Evolutionary conservation across 305 asterid genomes (phyloP), one percentile per base, ranked within the genome.

Genomic region (Fraxinus sp.): DNA sequence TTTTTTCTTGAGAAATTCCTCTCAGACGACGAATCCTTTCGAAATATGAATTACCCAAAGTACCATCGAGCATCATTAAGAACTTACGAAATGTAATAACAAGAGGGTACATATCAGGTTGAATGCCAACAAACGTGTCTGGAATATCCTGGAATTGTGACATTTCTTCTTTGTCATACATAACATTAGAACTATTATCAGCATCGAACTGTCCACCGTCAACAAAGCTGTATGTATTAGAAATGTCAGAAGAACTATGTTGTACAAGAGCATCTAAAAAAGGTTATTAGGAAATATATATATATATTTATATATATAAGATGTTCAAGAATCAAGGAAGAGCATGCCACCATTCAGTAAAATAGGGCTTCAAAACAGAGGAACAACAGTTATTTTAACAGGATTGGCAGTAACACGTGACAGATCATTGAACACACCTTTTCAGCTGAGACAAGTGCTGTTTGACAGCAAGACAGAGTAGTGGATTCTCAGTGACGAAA

Each of bases 401-500:
- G 62, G 62, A 52, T 14, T 52, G 62, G 62, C 24, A 32, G n/a
- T 46, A 37, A 77, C 28, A 71, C 13, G 35, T 78, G 7, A 55
- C 9, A 26, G 35, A 52, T 52, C 22, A 20, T n/a, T 11, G 30
- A 16, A 6, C 87, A 3, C 77, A 92, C 98, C 96, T 89, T 86
- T 88, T 90, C 57, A 92, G 82, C 82, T 85, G 92, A 32, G 91
- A 80, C 35, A 94, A 90, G 68, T 90, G 94, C 49, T 89, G 90
- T 79, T 91, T 92, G 86, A 94, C 93, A 18, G 97, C 97, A 86
- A 86, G 84, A 75, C 98, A 92, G 11, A 91, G 89, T 83, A 89
- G 91, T 1, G 97, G 93, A 68, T 94, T 94, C 59, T 91, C 95
- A 0, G 98, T 91, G 30, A 94, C 93, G 64, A 94, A 94, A 49